phyloP scores from a whole-genome alignment of 2,329 filamentous ascomycete species.

The Neopestalotiopsis clavispora region DNA sequence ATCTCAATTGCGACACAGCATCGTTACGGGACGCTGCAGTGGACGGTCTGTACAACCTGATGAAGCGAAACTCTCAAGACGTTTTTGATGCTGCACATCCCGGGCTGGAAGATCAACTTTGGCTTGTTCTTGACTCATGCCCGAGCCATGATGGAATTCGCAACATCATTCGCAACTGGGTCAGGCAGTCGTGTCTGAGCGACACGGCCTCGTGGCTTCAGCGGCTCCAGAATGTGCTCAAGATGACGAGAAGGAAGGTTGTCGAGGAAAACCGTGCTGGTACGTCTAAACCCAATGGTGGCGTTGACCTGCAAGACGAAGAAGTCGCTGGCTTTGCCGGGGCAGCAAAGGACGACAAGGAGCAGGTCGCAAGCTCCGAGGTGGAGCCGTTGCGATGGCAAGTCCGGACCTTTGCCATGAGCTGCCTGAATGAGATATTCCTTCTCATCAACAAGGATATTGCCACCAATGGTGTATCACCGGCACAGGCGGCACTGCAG shows the following conservation, averaged over 20 bases:
- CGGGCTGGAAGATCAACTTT: conserved; percentile 88
- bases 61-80: conserved; percentile 88
- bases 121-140: conserved; percentile 82
- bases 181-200: conserved; percentile 83
- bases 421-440: conserved; percentile 84
- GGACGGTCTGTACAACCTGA: conserved; percentile 89
- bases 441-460: conserved; percentile 79
- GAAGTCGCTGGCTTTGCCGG: conserved; percentile 94
- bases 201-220: conserved; percentile 88
- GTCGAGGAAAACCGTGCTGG: conserved; percentile 55
- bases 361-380: conserved; percentile 57
- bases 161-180: conserved; percentile 90
- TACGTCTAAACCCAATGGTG: conserved; percentile 53
- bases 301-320: conserved; percentile 89
- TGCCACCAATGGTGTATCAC: conserved; percentile 76
- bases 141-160: conserved; percentile 81
- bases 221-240: conserved; percentile 85
- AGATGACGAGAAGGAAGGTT: conserved; percentile 77
- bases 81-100: conserved; percentile 77
- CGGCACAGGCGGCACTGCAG: conserved; percentile 80
- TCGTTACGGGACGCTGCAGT: conserved; percentile 81
- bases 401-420: conserved; percentile 91
- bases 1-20: conserved; percentile 71
- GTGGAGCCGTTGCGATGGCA: conserved; percentile 96
- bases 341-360: conserved; percentile 57